Base-by-base conservation (phyloP, 306 rosid species). In the Ormosia emarginata region DNA sequence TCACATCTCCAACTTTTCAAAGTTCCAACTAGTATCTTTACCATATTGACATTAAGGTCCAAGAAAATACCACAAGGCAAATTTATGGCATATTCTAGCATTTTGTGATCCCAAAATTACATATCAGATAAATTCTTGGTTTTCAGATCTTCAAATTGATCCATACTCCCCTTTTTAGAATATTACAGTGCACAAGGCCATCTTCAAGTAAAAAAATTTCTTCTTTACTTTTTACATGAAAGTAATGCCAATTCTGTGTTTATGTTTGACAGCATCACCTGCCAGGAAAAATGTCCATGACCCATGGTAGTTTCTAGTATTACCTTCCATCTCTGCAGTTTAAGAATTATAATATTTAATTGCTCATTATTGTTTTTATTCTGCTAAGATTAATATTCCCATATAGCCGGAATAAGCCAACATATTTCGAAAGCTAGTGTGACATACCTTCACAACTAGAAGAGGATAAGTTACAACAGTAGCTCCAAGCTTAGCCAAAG, bases 401-500 rank as follows among this genome's bases (percentile, higher is more conserved):
- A 34, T 8, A 12, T 57, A 70, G 37, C 82, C 29, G 10, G 5
- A 43, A 29, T 66, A 65, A 84, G 52, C 69, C 17, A 75, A 75
- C 68, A 64, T 57, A 4, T 7, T 15, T 68, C 33, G 58, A 32
- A 80, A 69, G 74, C 15, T 4, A 71, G 77, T 6, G 40, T 12
- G 34, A 71, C 71, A 76, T 90, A 95, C 99, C 99, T 95, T 95
- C 44, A 95, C 93, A 76, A 95, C 99, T 66, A 95, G 81, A 56
- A 95, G 91, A 74, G 99, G 99, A 90, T 95, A 95, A 2, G 97
- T 95, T 65, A 95, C 88, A 53, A 92, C 89, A 12, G 99, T 95
- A 68, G 99, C 99, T 81, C 99, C 99, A 64, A 95, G 94, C 87
- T 95, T 95, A 40, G 99, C 99, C 61, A 95, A 68, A 40, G 99